Percentiles rank a stretch among this genome's conserved stretches.
These are phyloP conservation scores for Fusarium bulbicola DNA, from an alignment of 2,329 filamentous ascomycete genomes.

Conservation along the genomic window DNA sequence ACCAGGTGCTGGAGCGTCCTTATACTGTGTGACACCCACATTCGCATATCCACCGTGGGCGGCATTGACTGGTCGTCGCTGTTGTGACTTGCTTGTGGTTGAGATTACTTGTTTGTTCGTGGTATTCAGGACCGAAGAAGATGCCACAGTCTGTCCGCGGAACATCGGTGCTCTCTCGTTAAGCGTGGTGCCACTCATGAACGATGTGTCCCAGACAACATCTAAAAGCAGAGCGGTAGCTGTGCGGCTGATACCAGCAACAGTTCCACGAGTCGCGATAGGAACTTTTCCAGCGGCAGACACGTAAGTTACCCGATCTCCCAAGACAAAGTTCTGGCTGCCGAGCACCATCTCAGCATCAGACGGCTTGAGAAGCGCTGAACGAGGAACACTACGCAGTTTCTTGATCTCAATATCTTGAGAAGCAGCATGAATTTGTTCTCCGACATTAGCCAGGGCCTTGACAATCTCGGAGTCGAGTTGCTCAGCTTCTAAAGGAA, in stretches of 20 bases:
- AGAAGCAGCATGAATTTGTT: conserved; percentile 64
- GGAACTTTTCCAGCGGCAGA: conserved; percentile 94
- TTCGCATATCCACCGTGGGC: conserved; percentile 63
- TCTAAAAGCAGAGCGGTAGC: conserved; percentile 85
- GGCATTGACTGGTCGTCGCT: conserved; percentile 60
- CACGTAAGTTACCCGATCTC: conserved; percentile 92
- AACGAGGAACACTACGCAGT: conserved; percentile 83
- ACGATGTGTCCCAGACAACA: conserved; percentile 91
- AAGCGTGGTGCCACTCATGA: conserved; percentile 96
- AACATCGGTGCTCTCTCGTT: conserved; percentile 92
- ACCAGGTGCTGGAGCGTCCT: conserved; percentile 63
- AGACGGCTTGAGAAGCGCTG: conserved; percentile 88
- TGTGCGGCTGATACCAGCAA: conserved; percentile 93
- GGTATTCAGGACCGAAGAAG: conserved; percentile 89
- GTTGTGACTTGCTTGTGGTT: conserved; percentile 61
- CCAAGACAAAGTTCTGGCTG: conserved; percentile 83
- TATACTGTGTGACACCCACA: conserved; percentile 69
- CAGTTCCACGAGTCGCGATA: conserved; percentile 88
- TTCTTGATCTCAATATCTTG: conserved; percentile 70
- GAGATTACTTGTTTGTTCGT: conserved; percentile 83
- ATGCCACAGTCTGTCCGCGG: conserved; percentile 89
- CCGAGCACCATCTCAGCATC: conserved; percentile 94
- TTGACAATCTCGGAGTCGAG: conserved; percentile 91
- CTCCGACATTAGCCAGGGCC: conserved; percentile 79
- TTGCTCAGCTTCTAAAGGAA: conserved; percentile 96